A percentile compares a stretch with the other conserved stretches of the same genome.
Evolutionary conservation across 257 asterid species (phyloP).

Genomic region (Cinchona pubescens): DNA sequence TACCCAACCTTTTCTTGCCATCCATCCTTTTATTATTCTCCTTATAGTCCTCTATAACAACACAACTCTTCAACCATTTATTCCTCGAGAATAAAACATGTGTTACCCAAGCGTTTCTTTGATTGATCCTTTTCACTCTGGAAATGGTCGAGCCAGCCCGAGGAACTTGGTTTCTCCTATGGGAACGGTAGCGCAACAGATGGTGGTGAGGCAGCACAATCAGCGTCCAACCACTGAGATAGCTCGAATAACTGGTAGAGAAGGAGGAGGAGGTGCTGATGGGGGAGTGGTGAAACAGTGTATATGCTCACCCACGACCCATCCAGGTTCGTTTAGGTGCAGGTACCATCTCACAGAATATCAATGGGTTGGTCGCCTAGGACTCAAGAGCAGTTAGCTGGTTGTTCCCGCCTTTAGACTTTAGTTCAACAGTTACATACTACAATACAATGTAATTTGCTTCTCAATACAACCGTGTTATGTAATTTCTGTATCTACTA

Average conservation of each 20-base stretch:
- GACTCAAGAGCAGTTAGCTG: constrained; percentile 9
- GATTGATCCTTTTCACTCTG: neutral
- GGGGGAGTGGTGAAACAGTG: constrained; percentile 25
- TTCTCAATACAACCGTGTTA: too few species aligned
- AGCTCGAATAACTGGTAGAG: neutral
- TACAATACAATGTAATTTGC: neutral
- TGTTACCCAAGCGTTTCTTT: constrained; percentile 23
- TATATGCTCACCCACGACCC: constrained; percentile 39
- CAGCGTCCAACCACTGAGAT: constrained; percentile 7
- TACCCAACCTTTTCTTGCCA: constrained; percentile 19
- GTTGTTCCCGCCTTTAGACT: neutral
- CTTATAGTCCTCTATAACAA: neutral
- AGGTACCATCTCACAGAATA: constrained; percentile 33
- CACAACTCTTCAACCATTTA: neutral
- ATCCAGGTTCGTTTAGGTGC: constrained; percentile 38
- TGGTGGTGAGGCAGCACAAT: constrained; percentile 13
- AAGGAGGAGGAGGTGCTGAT: neutral
- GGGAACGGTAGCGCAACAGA: neutral
- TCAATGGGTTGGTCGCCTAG: constrained; percentile 29
- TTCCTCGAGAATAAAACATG: constrained; percentile 17
- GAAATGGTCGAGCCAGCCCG: neutral
- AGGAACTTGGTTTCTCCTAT: neutral
- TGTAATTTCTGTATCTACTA: neutral
- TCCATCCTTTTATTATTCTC: neutral
- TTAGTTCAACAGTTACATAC: neutral